A percentile compares a stretch with the other conserved stretches of the same genome.
phyloP scores from a whole-genome alignment of 2,329 filamentous ascomycete species.

The Incumbomyces lentus region DNA sequence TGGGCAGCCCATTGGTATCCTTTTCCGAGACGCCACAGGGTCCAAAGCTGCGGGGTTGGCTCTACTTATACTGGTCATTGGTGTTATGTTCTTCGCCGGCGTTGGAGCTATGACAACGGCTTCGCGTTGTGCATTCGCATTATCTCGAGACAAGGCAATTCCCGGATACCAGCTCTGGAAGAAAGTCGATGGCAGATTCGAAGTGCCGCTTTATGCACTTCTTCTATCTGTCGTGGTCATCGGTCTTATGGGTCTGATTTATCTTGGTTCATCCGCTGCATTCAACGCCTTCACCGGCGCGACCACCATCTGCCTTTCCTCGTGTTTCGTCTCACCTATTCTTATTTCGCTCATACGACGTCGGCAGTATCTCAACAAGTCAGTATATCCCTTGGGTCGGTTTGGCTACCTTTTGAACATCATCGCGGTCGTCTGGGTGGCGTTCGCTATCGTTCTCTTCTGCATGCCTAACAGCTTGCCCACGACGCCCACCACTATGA shows the following conservation, averaged over 20 bases:
- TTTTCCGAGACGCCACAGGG: too few relatives aligned
- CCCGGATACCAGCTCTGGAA: too few relatives aligned
- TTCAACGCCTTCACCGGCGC: constrained; percentile 20
- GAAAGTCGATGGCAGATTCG: too few relatives aligned
- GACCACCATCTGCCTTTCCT: constrained; percentile 15
- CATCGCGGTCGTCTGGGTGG: constrained; percentile 41
- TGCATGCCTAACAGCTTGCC: constrained; percentile 44
- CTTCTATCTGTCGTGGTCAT: too few relatives aligned
- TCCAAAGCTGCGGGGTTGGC: too few relatives aligned
- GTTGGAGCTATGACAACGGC: too few relatives aligned
- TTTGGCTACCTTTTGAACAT: constrained; percentile 38
- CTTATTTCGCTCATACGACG: constrained; percentile 40
- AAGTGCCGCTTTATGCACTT: too few relatives aligned
- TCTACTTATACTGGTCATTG: too few relatives aligned
- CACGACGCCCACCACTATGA: constrained; percentile 43
- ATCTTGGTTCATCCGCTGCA: constrained; percentile 21
- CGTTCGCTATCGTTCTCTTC: constrained; percentile 45
- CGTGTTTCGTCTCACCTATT: constrained; percentile 16
- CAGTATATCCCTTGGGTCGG: constrained; percentile 38
- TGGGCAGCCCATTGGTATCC: too few relatives aligned
- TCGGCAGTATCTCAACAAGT: constrained; percentile 38
- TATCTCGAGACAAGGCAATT: too few relatives aligned
- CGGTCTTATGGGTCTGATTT: constrained; percentile 17
- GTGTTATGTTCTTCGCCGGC: too few relatives aligned
- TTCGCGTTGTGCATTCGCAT: too few relatives aligned